Conservation (phyloP, 257 asterid genomes). For the Petunia axillaris region DNA sequence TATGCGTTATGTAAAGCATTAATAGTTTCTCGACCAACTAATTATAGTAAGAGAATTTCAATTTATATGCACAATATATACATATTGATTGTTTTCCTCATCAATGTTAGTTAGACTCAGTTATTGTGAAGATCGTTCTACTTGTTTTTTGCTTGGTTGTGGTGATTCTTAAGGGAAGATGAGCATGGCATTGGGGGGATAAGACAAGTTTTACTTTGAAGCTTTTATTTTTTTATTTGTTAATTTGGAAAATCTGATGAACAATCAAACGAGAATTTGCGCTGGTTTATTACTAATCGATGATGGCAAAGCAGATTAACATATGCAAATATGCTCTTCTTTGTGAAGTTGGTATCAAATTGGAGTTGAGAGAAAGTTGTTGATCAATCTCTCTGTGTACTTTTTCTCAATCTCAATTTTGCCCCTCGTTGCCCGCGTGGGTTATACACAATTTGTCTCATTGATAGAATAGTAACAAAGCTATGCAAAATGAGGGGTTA, state of each 20-base stretch:
- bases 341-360: background rate
- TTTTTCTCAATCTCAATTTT: too few relatives aligned
- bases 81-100: background rate
- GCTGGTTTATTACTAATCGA: background rate
- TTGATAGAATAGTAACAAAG: too few relatives aligned
- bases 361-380: too few relatives aligned
- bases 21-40: background rate
- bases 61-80: conserved; percentile 5
- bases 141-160: conserved; percentile 2
- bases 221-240: background rate
- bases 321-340: background rate
- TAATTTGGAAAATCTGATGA: conserved; percentile 16
- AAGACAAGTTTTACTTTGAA: background rate
- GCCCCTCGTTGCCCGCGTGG: too few relatives aligned
- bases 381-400: too few relatives aligned
- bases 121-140: background rate
- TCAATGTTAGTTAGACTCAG: conserved; percentile 17
- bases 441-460: too few relatives aligned
- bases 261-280: background rate
- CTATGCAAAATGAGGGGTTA: too few relatives aligned
- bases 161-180: background rate
- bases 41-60: background rate
- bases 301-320: background rate
- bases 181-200: background rate
- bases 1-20: background rate